These are phyloP conservation scores for Colletotrichum tabaci DNA, from an alignment of 2,329 filamentous ascomycete species.

Conservation along the genomic window DNA sequence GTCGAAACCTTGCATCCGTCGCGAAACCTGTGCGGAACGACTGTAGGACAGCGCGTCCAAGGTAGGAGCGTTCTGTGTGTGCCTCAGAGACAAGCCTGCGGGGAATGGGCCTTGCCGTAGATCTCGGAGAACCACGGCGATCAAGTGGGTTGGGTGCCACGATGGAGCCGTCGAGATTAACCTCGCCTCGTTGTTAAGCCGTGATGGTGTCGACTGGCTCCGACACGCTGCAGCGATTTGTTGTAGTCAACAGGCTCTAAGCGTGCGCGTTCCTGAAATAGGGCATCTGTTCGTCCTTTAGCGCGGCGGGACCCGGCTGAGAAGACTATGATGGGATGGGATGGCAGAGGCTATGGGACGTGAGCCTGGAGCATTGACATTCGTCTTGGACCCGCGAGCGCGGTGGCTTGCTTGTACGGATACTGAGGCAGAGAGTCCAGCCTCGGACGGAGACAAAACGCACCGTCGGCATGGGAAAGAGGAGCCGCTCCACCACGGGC, in stretches of 20 bases:
- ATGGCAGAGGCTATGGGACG: conserved; percentile 29
- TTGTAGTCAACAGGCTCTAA: conserved; percentile 15
- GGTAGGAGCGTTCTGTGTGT: conserved; percentile 5
- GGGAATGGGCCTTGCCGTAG: conserved; percentile 34
- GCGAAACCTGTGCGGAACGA: conserved; percentile 21
- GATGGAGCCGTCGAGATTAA: conserved; percentile 17
- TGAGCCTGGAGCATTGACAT: conserved; percentile 22
- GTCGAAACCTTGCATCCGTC: conserved; percentile 15
- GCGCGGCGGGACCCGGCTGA: conserved; percentile 5
- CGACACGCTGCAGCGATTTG: conserved; percentile 7
- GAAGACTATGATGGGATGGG: conserved; percentile 32
- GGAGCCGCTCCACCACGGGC: conserved; percentile 9
- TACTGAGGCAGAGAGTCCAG: conserved; percentile 1
- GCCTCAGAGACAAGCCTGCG: conserved; percentile 11
- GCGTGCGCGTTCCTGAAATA: conserved; percentile 37
- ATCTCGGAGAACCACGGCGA: conserved; percentile 36
- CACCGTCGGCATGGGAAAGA: conserved; percentile 9
- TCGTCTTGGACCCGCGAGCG: conserved; percentile 5
- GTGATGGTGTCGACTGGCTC: conserved; percentile 2
- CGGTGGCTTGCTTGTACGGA: conserved; percentile 14
- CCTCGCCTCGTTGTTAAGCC: conserved; percentile 32
- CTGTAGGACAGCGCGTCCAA: not conserved
- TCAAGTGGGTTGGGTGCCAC: conserved; percentile 32
- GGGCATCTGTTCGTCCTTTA: conserved; percentile 22
- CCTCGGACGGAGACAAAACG: conserved; percentile 15